Evolutionary conservation across 176 grass and related monocot species (phyloP).

Genomic region (Zea luxurians): DNA sequence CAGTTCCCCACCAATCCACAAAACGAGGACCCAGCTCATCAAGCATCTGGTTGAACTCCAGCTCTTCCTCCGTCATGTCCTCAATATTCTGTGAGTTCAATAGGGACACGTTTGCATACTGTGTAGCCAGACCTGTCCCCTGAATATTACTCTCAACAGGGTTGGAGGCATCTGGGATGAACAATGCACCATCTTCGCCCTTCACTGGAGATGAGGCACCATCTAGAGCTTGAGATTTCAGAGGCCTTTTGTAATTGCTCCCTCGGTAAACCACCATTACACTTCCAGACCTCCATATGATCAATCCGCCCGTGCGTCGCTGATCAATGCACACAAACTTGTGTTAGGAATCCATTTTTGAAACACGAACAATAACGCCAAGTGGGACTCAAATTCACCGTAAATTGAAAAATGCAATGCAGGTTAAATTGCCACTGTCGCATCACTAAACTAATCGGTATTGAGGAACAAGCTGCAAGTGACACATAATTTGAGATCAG

Average conservation of each 20-base stretch:
- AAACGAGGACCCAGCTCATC: conserved; percentile 87
- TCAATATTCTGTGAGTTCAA: conserved; percentile 48
- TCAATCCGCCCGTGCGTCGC: conserved; percentile 77
- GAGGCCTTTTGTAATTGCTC: conserved; percentile 67
- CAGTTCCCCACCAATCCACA: conserved; percentile 85
- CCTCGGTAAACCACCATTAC: conserved; percentile 92
- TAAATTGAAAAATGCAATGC: background rate
- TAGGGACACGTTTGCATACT: conserved; percentile 23
- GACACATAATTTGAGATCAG: background rate
- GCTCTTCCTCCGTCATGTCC: conserved; percentile 70
- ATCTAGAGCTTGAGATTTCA: conserved; percentile 51
- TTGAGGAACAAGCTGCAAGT: background rate
- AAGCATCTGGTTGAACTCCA: conserved; percentile 80
- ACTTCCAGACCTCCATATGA: conserved; percentile 96
- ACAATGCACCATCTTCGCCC: conserved; percentile 45
- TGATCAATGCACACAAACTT: conserved; percentile 38
- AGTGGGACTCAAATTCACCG: background rate
- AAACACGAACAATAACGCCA: background rate
- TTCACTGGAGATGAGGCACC: conserved; percentile 32
- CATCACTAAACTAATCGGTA: background rate
- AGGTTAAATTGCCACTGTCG: background rate
- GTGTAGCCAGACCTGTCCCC: conserved; percentile 18
- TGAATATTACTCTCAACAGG: conserved; percentile 36
- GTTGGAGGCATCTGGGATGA: conserved; percentile 58
- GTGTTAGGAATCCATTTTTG: conserved; percentile 24